Percentiles rank a stretch among this genome's conserved stretches.
Evolutionary conservation across 371 early-diverging fungal genomes (phyloP).

Genomic region (Zychaea mexicana): DNA sequence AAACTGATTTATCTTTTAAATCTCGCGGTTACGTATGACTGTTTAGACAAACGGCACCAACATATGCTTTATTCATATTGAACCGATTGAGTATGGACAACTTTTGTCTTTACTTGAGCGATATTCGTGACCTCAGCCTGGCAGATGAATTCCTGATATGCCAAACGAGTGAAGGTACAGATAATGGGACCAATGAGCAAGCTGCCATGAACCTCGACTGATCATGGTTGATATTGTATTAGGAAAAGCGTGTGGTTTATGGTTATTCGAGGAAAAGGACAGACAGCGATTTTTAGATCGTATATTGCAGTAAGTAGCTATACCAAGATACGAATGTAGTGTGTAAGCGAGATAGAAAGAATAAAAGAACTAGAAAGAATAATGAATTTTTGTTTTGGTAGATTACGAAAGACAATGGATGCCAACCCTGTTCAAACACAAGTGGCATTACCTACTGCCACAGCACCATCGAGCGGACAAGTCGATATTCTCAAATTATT

Average conservation of each 20-base stretch:
- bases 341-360: too few species aligned
- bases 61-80: conserved; percentile 68
- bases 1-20: too few species aligned
- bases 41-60: conserved; percentile 48
- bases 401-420: conserved; percentile 1
- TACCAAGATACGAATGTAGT: too few species aligned
- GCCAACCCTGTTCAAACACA: background rate
- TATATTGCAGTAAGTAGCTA: conserved; percentile 57
- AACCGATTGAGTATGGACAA: conserved; percentile 73
- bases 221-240: background rate
- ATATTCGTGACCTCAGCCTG: conserved; percentile 63
- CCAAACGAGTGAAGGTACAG: conserved; percentile 59
- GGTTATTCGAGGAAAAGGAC: conserved; percentile 75
- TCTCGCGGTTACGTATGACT: too few species aligned
- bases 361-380: too few species aligned
- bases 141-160: conserved; percentile 74
- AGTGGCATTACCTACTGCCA: background rate
- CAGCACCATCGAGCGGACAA: conserved; percentile 2
- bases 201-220: too few species aligned
- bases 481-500: conserved; percentile 39
- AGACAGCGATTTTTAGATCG: conserved; percentile 61
- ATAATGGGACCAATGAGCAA: too few species aligned
- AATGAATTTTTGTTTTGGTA: background rate
- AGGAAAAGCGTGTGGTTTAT: conserved; percentile 67
- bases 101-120: conserved; percentile 55